Conservation (phyloP, 2,329 filamentous ascomycete genomes). For the Epichloe aotearoae region DNA sequence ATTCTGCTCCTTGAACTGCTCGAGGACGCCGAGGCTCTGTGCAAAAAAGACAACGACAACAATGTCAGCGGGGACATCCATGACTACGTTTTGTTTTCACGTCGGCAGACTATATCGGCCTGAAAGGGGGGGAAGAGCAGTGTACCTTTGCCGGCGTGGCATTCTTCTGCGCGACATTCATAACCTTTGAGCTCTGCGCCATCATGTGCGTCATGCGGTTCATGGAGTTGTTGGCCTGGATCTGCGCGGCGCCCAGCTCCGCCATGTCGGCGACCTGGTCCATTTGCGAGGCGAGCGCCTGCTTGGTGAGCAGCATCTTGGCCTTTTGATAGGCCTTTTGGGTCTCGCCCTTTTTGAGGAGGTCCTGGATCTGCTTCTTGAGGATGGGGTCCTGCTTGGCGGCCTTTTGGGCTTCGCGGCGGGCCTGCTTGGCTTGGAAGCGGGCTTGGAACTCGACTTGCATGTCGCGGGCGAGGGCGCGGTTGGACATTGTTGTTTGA, state of each 20-base stretch:
- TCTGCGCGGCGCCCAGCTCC: slow-evolving; percentile 45
- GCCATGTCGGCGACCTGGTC: slow-evolving; percentile 53
- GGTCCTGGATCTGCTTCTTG: slow-evolving; percentile 50
- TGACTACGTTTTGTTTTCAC: too few species aligned
- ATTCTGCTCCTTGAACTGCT: slow-evolving; percentile 49
- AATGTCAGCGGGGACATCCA: too few species aligned
- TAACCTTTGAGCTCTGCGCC: slow-evolving; percentile 44
- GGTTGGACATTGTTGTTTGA: slow-evolving; percentile 38
- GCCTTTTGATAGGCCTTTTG: slow-evolving; percentile 50
- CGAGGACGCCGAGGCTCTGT: slow-evolving; percentile 42
- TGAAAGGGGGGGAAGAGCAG: neutral
- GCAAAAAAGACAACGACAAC: neutral
- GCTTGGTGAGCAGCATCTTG: slow-evolving; percentile 48
- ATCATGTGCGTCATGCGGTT: slow-evolving; percentile 54
- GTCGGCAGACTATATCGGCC: too few species aligned
- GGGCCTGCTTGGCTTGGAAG: slow-evolving; percentile 50
- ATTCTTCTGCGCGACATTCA: slow-evolving; percentile 43
- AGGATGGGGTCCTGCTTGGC: slow-evolving; percentile 46
- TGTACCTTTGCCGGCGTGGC: slow-evolving; percentile 44
- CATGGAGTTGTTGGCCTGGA: slow-evolving; percentile 52
- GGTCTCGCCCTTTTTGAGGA: slow-evolving; percentile 52
- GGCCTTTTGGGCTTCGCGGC: slow-evolving; percentile 44
- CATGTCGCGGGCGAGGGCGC: slow-evolving; percentile 46
- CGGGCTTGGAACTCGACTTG: slow-evolving; percentile 50
- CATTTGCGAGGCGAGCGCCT: slow-evolving; percentile 49